Conservation (phyloP, 164 flowering plant species). For the Tetrastigma voinierianum region DNA sequence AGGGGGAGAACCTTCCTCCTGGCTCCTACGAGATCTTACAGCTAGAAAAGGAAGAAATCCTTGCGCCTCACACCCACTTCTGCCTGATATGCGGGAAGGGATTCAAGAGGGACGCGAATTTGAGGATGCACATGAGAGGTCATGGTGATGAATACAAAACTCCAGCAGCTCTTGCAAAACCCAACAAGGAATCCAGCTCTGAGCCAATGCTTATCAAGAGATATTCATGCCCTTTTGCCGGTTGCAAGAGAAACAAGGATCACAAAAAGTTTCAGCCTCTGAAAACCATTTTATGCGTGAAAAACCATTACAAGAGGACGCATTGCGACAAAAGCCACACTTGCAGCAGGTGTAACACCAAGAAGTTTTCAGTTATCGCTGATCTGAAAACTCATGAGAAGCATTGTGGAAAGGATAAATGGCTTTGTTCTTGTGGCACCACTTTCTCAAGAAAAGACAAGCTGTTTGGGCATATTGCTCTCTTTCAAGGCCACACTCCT, state of each 20-base stretch:
- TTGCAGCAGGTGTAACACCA: constrained; percentile 82
- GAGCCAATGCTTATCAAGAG: constrained; percentile 62
- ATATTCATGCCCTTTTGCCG: constrained; percentile 81
- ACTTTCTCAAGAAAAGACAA: constrained; percentile 95
- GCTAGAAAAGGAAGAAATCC: constrained; percentile 77
- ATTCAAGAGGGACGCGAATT: constrained; percentile 87
- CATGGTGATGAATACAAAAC: constrained; percentile 95
- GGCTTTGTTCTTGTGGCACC: constrained; percentile 95
- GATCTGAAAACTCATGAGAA: too few species aligned
- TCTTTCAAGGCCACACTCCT: constrained; percentile 86
- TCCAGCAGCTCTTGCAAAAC: constrained; percentile 87
- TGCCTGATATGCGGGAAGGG: constrained; percentile 92
- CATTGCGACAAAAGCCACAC: constrained; percentile 82
- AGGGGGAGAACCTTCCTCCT: constrained; percentile 77
- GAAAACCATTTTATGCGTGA: constrained; percentile 84
- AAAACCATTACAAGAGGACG: constrained; percentile 93
- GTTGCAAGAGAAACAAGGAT: constrained; percentile 87
- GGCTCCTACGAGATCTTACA: constrained; percentile 86
- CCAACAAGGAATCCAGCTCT: constrained; percentile 53
- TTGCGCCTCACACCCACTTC: constrained; percentile 92
- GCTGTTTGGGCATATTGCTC: constrained; percentile 84
- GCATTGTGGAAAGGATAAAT: constrained; percentile 83
- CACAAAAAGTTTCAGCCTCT: constrained; percentile 91
- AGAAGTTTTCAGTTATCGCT: constrained; percentile 86
- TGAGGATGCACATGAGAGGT: constrained; percentile 79